Percentiles rank a stretch among this genome's conserved stretches.
These are phyloP conservation scores for Garcia nutans DNA, from an alignment of 345 rosid genomes.

Conservation along the genomic window DNA sequence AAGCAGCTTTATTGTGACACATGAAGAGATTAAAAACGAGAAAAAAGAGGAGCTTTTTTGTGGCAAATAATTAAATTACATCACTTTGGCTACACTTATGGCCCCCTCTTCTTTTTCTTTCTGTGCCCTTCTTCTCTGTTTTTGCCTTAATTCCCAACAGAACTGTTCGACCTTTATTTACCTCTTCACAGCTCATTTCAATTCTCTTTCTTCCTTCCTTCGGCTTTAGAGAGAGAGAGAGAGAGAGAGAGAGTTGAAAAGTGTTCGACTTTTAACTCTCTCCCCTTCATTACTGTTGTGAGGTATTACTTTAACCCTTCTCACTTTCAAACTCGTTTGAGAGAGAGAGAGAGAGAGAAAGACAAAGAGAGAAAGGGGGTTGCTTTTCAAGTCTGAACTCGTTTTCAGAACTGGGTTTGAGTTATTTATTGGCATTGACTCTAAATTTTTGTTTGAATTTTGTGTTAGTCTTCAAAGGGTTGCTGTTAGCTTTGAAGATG, in stretches of 20 bases:
- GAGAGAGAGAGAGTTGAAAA: conserved; percentile 9
- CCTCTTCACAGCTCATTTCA: background rate
- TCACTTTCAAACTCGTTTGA: background rate
- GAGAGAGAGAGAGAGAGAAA: no score
- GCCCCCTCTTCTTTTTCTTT: conserved; percentile 7
- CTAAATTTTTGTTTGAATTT: conserved; percentile 9
- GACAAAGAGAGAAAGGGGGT: conserved; percentile 1
- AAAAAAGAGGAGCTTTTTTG: conserved; percentile 6
- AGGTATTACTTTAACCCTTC: conserved; percentile 14
- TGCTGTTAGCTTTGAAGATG: conserved; percentile 34
- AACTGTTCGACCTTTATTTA: conserved; percentile 23
- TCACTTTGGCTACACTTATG: background rate
- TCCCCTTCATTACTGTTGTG: conserved; percentile 17
- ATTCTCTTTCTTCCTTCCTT: background rate
- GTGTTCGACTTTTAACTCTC: conserved; percentile 18
- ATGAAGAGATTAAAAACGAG: background rate
- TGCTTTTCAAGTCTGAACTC: background rate
- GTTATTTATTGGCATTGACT: conserved; percentile 30
- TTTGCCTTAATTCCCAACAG: conserved; percentile 12
- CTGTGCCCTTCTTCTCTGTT: conserved; percentile 20
- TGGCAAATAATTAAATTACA: conserved; percentile 15
- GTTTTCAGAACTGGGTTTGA: conserved; percentile 20
- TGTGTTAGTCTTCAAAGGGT: background rate
- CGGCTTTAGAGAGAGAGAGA: background rate
- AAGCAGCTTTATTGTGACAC: background rate